phyloP scores from a whole-genome alignment of 768 basidiomycete species.

The Lactifluus hygrophoroides region DNA sequence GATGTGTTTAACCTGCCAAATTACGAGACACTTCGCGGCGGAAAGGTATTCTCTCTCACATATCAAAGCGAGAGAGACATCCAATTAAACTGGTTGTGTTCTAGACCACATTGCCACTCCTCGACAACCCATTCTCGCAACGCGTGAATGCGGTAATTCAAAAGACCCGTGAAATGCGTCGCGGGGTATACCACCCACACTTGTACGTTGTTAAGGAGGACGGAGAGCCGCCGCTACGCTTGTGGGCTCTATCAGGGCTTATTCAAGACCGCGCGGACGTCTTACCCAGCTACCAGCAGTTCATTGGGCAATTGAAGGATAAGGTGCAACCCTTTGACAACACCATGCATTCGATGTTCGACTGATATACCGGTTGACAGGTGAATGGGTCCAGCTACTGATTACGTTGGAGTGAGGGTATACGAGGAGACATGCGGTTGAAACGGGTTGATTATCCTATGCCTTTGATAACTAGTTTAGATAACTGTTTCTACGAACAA shows the following conservation, averaged over 20 bases:
- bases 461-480: conserved; percentile 14
- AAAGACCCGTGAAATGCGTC: conserved; percentile 90
- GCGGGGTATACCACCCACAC: conserved; percentile 89
- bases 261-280: conserved; percentile 96
- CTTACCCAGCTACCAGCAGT: conserved; percentile 93
- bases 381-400: conserved; percentile 22
- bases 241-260: conserved; percentile 92
- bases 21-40: conserved; percentile 85
- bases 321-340: conserved; percentile 43
- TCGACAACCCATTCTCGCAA: conserved; percentile 95
- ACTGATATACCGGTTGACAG: conserved; percentile 12
- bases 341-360: not conserved
- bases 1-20: conserved; percentile 89
- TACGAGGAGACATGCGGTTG: not conserved
- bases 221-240: conserved; percentile 85
- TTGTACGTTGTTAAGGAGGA: conserved; percentile 97
- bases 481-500: not conserved
- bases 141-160: conserved; percentile 89
- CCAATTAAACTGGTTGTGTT: not conserved
- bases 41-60: conserved; percentile 53
- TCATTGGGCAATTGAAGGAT: conserved; percentile 81
- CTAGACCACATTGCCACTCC: conserved; percentile 77
- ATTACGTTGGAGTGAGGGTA: not conserved
- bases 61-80: not conserved
- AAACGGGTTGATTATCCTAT: conserved; percentile 3